phyloP scores from a whole-genome alignment of 352 stramenopile species.

The Phytophthora melonis region DNA sequence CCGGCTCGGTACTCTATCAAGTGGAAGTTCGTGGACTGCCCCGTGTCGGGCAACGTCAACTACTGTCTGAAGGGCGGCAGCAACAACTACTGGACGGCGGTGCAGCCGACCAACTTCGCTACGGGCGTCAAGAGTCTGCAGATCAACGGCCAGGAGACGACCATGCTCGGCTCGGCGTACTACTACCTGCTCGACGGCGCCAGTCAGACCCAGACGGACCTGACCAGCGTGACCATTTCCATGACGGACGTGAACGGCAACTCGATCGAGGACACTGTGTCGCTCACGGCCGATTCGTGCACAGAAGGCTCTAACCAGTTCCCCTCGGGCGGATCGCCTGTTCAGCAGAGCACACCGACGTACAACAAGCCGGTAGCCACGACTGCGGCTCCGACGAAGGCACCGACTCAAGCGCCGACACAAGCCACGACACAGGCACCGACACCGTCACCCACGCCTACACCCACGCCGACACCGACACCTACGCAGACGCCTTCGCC shows the following conservation, averaged over 20 bases:
- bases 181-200: slow-evolving; percentile 67
- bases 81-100: slow-evolving; percentile 57
- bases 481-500: slow-evolving; percentile 31
- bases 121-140: slow-evolving; percentile 48
- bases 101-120: slow-evolving; percentile 55
- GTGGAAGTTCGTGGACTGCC: slow-evolving; percentile 67
- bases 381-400: slow-evolving; percentile 10
- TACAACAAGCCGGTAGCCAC: slow-evolving; percentile 15
- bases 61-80: slow-evolving; percentile 65
- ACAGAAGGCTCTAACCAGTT: slow-evolving; percentile 64
- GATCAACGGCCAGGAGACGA: slow-evolving; percentile 69
- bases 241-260: slow-evolving; percentile 70
- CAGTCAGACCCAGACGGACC: slow-evolving; percentile 42
- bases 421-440: slow-evolving; percentile 18
- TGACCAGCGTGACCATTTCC: slow-evolving; percentile 47
- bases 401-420: slow-evolving; percentile 20
- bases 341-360: slow-evolving; percentile 20
- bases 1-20: slow-evolving; percentile 51
- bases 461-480: slow-evolving; percentile 1
- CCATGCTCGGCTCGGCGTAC: slow-evolving; percentile 72
- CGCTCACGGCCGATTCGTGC: slow-evolving; percentile 57
- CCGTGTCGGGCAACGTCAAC: slow-evolving; percentile 56
- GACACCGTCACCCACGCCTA: slow-evolving; percentile 30
- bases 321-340: slow-evolving; percentile 19
- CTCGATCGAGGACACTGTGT: slow-evolving; percentile 65